Percentiles rank a stretch among this genome's conserved stretches.
Evolutionary conservation across 139 green algal genomes (phyloP).

Genomic region (Micromonas commoda): DNA sequence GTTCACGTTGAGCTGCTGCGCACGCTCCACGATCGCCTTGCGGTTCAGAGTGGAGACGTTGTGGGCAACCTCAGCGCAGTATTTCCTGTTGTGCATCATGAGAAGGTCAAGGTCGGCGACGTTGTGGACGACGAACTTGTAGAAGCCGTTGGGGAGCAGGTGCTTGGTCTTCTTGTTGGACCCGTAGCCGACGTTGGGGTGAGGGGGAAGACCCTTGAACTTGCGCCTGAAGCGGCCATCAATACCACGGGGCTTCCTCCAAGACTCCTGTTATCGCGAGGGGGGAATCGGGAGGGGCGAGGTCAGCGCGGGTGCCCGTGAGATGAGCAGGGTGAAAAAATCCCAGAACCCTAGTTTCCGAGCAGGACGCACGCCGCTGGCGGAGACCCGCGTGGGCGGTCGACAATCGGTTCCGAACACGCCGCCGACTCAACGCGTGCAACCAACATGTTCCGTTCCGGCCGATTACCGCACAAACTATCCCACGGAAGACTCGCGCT

Average conservation of each 20-base stretch:
- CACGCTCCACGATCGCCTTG: slow-evolving; percentile 92
- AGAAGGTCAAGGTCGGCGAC: slow-evolving; percentile 92
- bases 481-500: no score
- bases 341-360: neutral
- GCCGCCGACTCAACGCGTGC: no score
- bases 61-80: slow-evolving; percentile 88
- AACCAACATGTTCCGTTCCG: no score
- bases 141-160: slow-evolving; percentile 80
- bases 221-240: slow-evolving; percentile 86
- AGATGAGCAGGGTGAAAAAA: neutral
- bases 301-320: no score
- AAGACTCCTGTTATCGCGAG: slow-evolving; percentile 62
- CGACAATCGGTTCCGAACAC: no score
- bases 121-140: slow-evolving; percentile 87
- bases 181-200: slow-evolving; percentile 95
- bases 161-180: slow-evolving; percentile 91
- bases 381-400: neutral
- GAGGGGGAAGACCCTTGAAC: slow-evolving; percentile 88
- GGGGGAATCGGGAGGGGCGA: no score
- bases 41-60: slow-evolving; percentile 89
- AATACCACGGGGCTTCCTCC: slow-evolving; percentile 95
- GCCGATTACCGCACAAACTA: no score
- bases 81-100: slow-evolving; percentile 97
- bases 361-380: neutral
- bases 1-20: slow-evolving; percentile 86